These are phyloP conservation scores for Gynandropsis gynandra DNA, from an alignment of 345 rosid species.

Conservation along the genomic window DNA sequence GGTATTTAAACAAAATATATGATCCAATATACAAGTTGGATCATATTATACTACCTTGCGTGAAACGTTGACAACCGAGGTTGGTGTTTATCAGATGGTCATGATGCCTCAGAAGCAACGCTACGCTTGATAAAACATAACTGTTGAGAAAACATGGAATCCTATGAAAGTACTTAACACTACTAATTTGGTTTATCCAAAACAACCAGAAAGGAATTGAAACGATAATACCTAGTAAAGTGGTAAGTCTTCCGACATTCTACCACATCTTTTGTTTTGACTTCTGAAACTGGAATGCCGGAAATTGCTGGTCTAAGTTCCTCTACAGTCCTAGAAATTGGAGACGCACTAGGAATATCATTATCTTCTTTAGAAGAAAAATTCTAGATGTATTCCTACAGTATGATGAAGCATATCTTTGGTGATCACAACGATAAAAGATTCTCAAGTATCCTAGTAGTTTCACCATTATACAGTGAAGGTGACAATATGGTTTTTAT, in stretches of 20 bases:
- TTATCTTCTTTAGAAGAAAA: constrained; percentile 42
- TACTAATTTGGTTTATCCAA: neutral
- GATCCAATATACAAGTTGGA: constrained; percentile 13
- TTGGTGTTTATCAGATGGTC: constrained; percentile 48
- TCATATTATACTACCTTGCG: constrained; percentile 50
- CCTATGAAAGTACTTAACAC: too few species aligned
- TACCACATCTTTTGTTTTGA: constrained; percentile 29
- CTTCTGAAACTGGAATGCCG: constrained; percentile 29
- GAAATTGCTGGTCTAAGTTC: constrained; percentile 35
- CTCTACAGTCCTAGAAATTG: constrained; percentile 46
- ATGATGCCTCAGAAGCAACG: constrained; percentile 43
- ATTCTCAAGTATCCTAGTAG: constrained; percentile 3
- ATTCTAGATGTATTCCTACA: constrained; percentile 44
- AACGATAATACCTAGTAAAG: constrained; percentile 43
- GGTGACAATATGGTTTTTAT: neutral
- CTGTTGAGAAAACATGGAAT: constrained; percentile 3
- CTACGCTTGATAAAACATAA: constrained; percentile 37
- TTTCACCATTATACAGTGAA: constrained; percentile 3
- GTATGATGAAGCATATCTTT: constrained; percentile 9
- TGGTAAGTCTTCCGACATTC: constrained; percentile 39
- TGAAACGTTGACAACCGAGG: constrained; percentile 84
- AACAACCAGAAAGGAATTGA: neutral
- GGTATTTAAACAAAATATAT: neutral
- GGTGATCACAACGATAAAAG: constrained; percentile 12
- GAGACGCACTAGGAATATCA: constrained; percentile 88